Percentiles rank a stretch among this genome's conserved stretches.
Conservation (phyloP, 108 stramenopile species). For the Nitzschia sp. region DNA sequence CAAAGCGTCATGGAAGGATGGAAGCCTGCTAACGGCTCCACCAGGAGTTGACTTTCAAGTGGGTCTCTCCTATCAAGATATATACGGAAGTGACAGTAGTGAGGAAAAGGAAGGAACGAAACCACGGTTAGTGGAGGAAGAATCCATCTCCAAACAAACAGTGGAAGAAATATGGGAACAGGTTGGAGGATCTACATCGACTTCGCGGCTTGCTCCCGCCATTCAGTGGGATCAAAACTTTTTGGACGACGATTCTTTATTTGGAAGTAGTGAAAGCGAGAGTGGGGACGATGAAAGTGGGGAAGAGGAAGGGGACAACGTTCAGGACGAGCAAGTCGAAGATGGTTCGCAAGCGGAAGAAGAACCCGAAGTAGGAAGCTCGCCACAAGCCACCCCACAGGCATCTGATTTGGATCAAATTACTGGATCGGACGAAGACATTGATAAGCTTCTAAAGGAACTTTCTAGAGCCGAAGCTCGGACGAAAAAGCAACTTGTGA, state of each 20-base stretch:
- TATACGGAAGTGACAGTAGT: conserved; percentile 27
- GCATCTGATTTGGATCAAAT: background rate
- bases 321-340: conserved; percentile 13
- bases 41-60: conserved; percentile 69
- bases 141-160: background rate
- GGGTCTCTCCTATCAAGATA: conserved; percentile 68
- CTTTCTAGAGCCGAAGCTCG: conserved; percentile 32
- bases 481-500: conserved; percentile 24
- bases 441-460: conserved; percentile 66
- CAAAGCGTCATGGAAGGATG: conserved; percentile 63
- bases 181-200: background rate
- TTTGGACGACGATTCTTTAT: conserved; percentile 87
- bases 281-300: conserved; percentile 31
- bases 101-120: background rate
- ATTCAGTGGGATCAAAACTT: conserved; percentile 47
- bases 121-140: background rate
- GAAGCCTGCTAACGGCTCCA: conserved; percentile 66
- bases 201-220: conserved; percentile 10
- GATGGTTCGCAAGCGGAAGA: background rate
- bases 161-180: background rate
- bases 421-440: conserved; percentile 39
- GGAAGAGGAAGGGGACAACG: conserved; percentile 28
- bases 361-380: too few species aligned
- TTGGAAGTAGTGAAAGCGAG: conserved; percentile 56
- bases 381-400: background rate